A percentile compares a stretch with the other conserved stretches of the same genome.
These are phyloP conservation scores for Eimeria maxima DNA, from an alignment of 169 alveolate species.

Conservation along the genomic window DNA sequence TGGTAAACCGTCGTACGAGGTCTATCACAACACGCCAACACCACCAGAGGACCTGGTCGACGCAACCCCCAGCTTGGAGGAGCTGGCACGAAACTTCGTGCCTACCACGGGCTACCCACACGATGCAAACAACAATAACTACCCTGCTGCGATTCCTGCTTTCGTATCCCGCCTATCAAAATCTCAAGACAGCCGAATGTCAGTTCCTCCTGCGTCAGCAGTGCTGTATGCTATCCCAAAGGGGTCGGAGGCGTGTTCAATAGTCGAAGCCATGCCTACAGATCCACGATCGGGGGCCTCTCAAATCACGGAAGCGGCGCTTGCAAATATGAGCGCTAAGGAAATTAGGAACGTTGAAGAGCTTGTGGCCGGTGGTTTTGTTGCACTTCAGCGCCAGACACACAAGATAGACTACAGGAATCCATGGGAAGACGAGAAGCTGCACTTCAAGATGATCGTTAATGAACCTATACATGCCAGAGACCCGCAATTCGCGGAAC, in stretches of 20 bases:
- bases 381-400: slow-evolving; percentile 73
- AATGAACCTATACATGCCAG: slow-evolving; percentile 57
- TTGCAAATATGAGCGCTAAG: slow-evolving; percentile 24
- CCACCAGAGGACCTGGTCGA: slow-evolving; percentile 68
- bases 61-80: slow-evolving; percentile 57
- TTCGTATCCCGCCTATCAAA: slow-evolving; percentile 50
- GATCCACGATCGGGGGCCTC: slow-evolving; percentile 67
- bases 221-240: slow-evolving; percentile 61
- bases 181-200: slow-evolving; percentile 62
- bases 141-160: slow-evolving; percentile 64
- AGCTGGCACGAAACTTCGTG: slow-evolving; percentile 36
- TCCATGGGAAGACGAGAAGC: slow-evolving; percentile 50
- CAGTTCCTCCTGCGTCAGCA: slow-evolving; percentile 65
- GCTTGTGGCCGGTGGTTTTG: slow-evolving; percentile 65
- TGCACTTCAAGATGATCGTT: slow-evolving; percentile 57
- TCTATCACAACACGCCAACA: slow-evolving; percentile 53
- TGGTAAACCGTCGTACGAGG: slow-evolving; percentile 54
- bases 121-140: slow-evolving; percentile 30
- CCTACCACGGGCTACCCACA: slow-evolving; percentile 67
- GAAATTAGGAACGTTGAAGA: slow-evolving; percentile 57
- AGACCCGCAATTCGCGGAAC: slow-evolving; percentile 27
- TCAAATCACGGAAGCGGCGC: slow-evolving; percentile 50
- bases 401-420: slow-evolving; percentile 59
- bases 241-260: slow-evolving; percentile 8
- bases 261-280: slow-evolving; percentile 61